phyloP scores from a whole-genome alignment of 2,329 filamentous ascomycete species.

The Seiridium unicorne region DNA sequence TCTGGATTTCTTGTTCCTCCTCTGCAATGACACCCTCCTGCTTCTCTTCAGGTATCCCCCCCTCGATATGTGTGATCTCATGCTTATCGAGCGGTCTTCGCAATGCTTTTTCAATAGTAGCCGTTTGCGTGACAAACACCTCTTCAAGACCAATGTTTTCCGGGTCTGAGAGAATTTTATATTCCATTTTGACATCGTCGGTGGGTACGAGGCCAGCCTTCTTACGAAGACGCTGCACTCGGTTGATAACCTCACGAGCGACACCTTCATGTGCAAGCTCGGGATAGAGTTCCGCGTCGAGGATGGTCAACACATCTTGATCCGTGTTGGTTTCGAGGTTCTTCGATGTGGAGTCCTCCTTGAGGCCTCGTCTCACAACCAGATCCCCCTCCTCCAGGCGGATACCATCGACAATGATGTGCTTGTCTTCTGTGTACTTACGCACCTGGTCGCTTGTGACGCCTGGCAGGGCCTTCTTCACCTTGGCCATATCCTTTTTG shows the following conservation, averaged over 20 bases:
- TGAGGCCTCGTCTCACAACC: constrained; percentile 75
- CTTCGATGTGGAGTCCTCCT: constrained; percentile 67
- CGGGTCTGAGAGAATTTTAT: constrained; percentile 74
- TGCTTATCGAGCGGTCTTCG: constrained; percentile 75
- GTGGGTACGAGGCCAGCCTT: constrained; percentile 88
- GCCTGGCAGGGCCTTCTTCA: constrained; percentile 83
- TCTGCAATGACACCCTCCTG: constrained; percentile 67
- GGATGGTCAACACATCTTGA: constrained; percentile 83
- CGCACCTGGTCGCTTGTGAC: constrained; percentile 81
- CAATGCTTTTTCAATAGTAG: constrained; percentile 73
- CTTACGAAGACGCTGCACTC: constrained; percentile 90
- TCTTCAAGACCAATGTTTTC: constrained; percentile 69
- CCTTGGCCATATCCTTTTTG: constrained; percentile 88
- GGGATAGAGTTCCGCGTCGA: constrained; percentile 80
- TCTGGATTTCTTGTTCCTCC: constrained; percentile 84
- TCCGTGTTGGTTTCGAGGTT: constrained; percentile 86
- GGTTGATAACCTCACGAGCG: constrained; percentile 88
- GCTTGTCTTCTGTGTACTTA: constrained; percentile 69
- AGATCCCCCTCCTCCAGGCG: constrained; percentile 79
- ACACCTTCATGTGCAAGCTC: constrained; percentile 87
- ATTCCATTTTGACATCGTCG: constrained; percentile 95
- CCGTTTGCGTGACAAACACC: constrained; percentile 67
- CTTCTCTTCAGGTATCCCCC: constrained; percentile 47
- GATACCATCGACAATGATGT: constrained; percentile 83
- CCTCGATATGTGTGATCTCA: constrained; percentile 57